These are phyloP conservation scores for Phytophthora kernoviae DNA, from an alignment of 352 stramenopile genomes.

Conservation along the genomic window DNA sequence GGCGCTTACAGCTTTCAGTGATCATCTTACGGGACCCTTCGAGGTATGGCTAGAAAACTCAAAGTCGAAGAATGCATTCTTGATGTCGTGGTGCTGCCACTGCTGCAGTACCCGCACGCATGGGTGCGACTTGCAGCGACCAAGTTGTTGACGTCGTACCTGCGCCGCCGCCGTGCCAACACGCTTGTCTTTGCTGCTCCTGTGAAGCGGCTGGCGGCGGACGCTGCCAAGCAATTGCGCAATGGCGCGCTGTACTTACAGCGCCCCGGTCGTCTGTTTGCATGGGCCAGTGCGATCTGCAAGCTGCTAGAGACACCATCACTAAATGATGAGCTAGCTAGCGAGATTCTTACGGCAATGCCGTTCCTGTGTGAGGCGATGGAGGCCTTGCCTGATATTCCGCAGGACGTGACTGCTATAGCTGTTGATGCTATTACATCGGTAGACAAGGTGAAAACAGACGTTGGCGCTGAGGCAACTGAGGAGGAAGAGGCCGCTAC, in stretches of 20 bases:
- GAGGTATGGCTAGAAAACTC: conserved; percentile 62
- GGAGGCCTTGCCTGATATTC: conserved; percentile 51
- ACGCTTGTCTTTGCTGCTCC: conserved; percentile 48
- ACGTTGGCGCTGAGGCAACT: conserved; percentile 11
- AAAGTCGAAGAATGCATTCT: conserved; percentile 33
- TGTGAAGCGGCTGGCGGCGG: conserved; percentile 32
- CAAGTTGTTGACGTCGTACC: conserved; percentile 67
- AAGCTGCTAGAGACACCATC: conserved; percentile 73
- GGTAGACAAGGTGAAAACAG: conserved; percentile 21
- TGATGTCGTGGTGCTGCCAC: conserved; percentile 54
- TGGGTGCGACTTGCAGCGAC: conserved; percentile 72
- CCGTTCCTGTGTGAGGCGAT: conserved; percentile 71
- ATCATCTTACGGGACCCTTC: conserved; percentile 59
- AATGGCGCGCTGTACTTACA: conserved; percentile 56
- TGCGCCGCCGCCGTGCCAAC: conserved; percentile 47
- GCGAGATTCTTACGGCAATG: conserved; percentile 63
- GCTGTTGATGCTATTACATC: conserved; percentile 16
- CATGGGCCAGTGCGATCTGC: conserved; percentile 55
- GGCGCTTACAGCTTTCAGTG: conserved; percentile 67
- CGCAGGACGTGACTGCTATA: conserved; percentile 58
- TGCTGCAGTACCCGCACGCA: conserved; percentile 80
- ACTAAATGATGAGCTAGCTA: conserved; percentile 55
- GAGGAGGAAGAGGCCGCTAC: conserved; percentile 8
- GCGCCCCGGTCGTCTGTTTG: conserved; percentile 63
- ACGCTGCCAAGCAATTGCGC: conserved; percentile 25